phyloP scores from a whole-genome alignment of 805 yeast genomes.

The Teunomyces barrocoloradensis region DNA sequence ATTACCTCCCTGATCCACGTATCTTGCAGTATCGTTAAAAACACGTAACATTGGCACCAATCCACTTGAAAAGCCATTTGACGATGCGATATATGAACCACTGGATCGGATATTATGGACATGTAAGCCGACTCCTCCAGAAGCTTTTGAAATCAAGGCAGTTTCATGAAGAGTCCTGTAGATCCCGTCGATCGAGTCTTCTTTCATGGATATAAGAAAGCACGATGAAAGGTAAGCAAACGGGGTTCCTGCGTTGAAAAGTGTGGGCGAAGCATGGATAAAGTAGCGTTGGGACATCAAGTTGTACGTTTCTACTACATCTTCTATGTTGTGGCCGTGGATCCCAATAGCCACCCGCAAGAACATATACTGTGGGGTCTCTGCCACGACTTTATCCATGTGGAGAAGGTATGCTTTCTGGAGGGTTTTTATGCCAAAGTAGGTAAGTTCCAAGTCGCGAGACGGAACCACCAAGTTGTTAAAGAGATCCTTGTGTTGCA shows the following conservation, averaged over 20 bases:
- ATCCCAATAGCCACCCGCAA: conserved; percentile 93
- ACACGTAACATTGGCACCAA: conserved; percentile 95
- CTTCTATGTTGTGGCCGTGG: conserved; percentile 65
- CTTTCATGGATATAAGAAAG: conserved; percentile 86
- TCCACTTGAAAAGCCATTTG: conserved; percentile 92
- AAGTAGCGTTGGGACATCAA: conserved; percentile 84
- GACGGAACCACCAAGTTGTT: conserved; percentile 72
- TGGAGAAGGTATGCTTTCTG: conserved; percentile 80
- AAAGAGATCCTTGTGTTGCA: conserved; percentile 60
- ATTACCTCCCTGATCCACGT: conserved; percentile 98
- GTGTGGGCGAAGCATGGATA: conserved; percentile 93
- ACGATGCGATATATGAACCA: conserved; percentile 86
- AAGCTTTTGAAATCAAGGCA: conserved; percentile 88
- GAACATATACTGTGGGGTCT: conserved; percentile 87
- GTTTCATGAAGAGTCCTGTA: conserved; percentile 84
- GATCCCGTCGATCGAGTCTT: conserved; percentile 94
- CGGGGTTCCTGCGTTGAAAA: conserved; percentile 91
- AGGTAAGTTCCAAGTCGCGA: conserved; percentile 76
- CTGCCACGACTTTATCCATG: conserved; percentile 54
- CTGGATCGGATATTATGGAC: conserved; percentile 81
- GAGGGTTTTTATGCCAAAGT: conserved; percentile 90
- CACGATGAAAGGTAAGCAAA: conserved; percentile 86
- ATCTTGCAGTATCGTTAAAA: conserved; percentile 92
- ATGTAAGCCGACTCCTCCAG: conserved; percentile 95
- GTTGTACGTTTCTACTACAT: conserved; percentile 77